Evolutionary conservation across 108 stramenopile species (phyloP).

Genomic region (Aureococcus anophagefferens): DNA sequence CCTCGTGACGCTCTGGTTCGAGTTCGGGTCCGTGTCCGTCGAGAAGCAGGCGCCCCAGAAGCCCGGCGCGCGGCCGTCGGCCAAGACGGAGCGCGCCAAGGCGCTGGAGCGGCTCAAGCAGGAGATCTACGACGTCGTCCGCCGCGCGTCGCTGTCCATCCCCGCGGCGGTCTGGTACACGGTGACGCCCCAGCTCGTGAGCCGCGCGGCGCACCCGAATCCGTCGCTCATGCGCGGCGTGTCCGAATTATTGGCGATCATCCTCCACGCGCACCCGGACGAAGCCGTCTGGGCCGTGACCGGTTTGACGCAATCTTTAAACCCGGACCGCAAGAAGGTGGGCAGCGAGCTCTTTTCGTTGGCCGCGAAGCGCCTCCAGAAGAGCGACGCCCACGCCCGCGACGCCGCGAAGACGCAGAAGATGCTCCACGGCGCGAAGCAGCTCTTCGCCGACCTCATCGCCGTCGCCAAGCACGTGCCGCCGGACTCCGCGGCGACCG

Average conservation of each 20-base stretch:
- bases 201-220: constrained; percentile 45
- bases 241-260: neutral
- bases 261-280: neutral
- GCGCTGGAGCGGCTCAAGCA: neutral
- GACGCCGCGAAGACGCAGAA: too few relatives aligned
- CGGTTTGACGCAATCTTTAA: neutral
- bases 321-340: too few relatives aligned
- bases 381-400: too few relatives aligned
- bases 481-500: too few relatives aligned
- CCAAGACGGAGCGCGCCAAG: too few relatives aligned
- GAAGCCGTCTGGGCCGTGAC: neutral
- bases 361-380: too few relatives aligned
- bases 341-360: too few relatives aligned
- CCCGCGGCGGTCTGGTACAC: constrained; percentile 65
- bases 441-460: too few relatives aligned
- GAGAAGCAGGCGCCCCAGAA: neutral
- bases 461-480: too few relatives aligned
- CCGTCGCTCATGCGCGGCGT: neutral
- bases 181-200: constrained; percentile 68
- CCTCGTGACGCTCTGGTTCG: constrained; percentile 73
- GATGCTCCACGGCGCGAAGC: too few relatives aligned
- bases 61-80: neutral
- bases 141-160: constrained; percentile 17
- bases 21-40: constrained; percentile 46
- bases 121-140: neutral